Conservation (phyloP, 2,329 filamentous ascomycete species). For the Claviceps capensis region DNA sequence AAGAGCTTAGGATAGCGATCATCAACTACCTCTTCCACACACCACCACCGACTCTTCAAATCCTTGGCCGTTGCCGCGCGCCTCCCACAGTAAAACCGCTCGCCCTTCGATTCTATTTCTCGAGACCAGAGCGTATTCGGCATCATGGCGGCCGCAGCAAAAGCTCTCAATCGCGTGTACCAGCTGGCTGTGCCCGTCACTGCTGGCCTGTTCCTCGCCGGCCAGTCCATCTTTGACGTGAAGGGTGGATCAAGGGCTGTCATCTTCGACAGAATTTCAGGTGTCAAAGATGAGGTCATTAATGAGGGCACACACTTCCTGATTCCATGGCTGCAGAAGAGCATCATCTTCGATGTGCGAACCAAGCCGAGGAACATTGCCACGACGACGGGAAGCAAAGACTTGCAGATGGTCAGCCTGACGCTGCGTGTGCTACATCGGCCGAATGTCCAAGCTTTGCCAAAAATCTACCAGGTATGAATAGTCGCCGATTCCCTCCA, state of each 20-base stretch:
- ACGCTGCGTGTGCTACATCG: slow-evolving; percentile 90
- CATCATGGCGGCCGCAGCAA: slow-evolving; percentile 38
- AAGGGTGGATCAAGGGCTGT: slow-evolving; percentile 88
- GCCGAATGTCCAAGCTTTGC: slow-evolving; percentile 81
- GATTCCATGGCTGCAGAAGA: slow-evolving; percentile 87
- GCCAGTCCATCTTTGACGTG: slow-evolving; percentile 89
- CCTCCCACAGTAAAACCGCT: not conserved
- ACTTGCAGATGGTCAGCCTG: slow-evolving; percentile 99
- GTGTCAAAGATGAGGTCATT: slow-evolving; percentile 84
- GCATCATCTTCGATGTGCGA: slow-evolving; percentile 90
- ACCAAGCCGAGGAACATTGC: slow-evolving; percentile 96
- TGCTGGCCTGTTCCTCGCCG: slow-evolving; percentile 50
- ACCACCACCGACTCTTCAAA: not conserved
- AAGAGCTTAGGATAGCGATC: not conserved
- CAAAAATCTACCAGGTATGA: slow-evolving; percentile 92
- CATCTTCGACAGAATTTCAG: slow-evolving; percentile 88
- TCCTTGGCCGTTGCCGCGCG: not conserved
- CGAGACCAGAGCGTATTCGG: not conserved
- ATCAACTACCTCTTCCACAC: not conserved
- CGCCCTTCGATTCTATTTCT: not conserved
- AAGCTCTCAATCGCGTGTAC: slow-evolving; percentile 48
- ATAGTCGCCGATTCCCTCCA: too few relatives aligned
- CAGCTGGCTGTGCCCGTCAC: slow-evolving; percentile 60
- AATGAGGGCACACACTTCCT: slow-evolving; percentile 97
- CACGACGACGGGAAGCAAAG: slow-evolving; percentile 95